phyloP scores from a whole-genome alignment of 208 protist species.

The Trypanosoma vivax region DNA sequence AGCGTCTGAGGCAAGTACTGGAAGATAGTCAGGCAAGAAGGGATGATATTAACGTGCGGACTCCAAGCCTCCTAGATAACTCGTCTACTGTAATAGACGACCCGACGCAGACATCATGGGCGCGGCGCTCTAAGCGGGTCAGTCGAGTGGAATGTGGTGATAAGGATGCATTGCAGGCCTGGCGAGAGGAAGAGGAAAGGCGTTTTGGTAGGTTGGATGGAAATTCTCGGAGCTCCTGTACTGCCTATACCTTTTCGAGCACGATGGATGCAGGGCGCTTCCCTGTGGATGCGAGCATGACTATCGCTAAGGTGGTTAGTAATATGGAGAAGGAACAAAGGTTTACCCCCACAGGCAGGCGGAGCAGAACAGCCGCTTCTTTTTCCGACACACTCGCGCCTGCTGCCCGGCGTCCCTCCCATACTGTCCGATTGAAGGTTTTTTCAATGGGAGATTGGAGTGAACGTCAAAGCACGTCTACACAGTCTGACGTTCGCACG shows the following conservation, averaged over 20 bases:
- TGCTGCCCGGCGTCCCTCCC: not conserved
- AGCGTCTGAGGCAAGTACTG: no score
- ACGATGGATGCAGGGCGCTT: conserved; percentile 13
- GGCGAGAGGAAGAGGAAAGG: conserved; percentile 10
- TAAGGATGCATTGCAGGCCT: conserved; percentile 1
- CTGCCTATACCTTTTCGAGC: conserved; percentile 3
- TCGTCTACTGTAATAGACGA: no score
- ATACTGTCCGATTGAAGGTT: conserved; percentile 10
- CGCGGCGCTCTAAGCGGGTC: no score
- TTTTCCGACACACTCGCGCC: not conserved
- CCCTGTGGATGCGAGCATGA: conserved; percentile 6
- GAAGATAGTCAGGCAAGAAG: no score
- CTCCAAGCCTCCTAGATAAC: no score
- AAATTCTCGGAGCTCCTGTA: not conserved
- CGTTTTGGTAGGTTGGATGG: not conserved
- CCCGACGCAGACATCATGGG: no score
- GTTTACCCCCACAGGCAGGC: not conserved
- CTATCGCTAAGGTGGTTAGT: conserved; percentile 2
- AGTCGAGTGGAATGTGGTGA: no score
- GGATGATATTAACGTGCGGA: no score
- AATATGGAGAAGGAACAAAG: not conserved
- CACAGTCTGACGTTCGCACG: not conserved
- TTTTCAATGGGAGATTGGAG: conserved; percentile 49
- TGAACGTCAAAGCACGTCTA: conserved; percentile 25
- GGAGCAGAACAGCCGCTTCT: not conserved